Base-by-base conservation (phyloP, 2,329 filamentous ascomycete genomes). In the Monilinia fructigena region DNA sequence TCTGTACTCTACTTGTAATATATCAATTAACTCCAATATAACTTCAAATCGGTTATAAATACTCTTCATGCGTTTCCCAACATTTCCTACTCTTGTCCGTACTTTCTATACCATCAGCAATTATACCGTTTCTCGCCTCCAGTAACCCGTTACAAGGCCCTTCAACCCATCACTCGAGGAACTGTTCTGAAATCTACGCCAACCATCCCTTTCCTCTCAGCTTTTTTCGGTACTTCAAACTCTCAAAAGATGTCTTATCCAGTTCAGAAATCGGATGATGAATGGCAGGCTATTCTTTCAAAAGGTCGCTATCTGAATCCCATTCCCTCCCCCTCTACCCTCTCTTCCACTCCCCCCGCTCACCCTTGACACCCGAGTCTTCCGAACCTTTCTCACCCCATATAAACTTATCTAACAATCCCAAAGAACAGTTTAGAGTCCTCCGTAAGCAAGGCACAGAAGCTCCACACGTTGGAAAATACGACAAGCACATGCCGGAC, bases 401-500 rank as follows among this genome's bases (percentile, higher is more conserved):
- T 38, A 48, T 14, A 48, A 55, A 67, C 55, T 54, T 55, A 72
- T 80, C 80, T 77, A 71, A 78, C 70, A 38, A 18, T 42, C 55
- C 56, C 3, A 7, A 28, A 97, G 94, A 97, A 75, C 95, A 99
- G 84, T 99, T 98, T 82, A 91, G 92, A 71, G 85, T 99, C 76
- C 87, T 99, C 65, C 90, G 95, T 70, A 82, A 96, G 77, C 94
- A 97, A 78, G 95, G 93, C 74, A 99, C 95, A 55, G 96, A 99
- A 77, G 79, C 86, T 2, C 86, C 94, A 20, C 88, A 86, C 72
- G 88, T 89, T 7, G 93, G 94, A 74, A 86, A 89, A 77, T 97
- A 90, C 77, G 89, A 99, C 81, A 92, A 94, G 78, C 93, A 97
- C 82, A 85, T 88, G 76, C 88, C 93, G 1, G 79, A 83, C 0